These are phyloP conservation scores for Pythium rhizo-oryzae DNA, from an alignment of 352 stramenopile species.

Conservation along the genomic window DNA sequence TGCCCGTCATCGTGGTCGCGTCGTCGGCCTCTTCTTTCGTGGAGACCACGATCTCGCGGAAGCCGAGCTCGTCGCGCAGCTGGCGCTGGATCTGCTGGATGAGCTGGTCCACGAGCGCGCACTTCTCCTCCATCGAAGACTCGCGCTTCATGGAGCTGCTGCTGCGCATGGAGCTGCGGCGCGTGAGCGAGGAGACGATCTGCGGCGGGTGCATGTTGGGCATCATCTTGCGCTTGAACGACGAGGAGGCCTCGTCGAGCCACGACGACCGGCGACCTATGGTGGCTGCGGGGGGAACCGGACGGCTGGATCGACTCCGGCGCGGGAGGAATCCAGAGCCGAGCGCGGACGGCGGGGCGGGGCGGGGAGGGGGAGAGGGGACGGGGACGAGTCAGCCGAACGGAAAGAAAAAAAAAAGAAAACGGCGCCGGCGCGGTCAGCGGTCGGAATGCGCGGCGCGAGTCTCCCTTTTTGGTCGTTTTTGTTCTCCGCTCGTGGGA, in stretches of 20 bases:
- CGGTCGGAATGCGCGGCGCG: neutral
- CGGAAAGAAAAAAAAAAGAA: conserved; percentile 8
- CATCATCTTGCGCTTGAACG: conserved; percentile 36
- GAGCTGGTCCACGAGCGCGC: conserved; percentile 60
- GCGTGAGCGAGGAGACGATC: conserved; percentile 38
- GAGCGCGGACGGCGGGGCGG: neutral
- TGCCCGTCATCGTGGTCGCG: conserved; percentile 27
- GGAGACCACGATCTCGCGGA: conserved; percentile 67
- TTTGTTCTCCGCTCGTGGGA: neutral
- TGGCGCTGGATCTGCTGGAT: conserved; percentile 67
- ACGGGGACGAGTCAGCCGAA: neutral
- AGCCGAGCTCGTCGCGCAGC: conserved; percentile 63
- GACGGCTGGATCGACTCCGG: conserved; percentile 14
- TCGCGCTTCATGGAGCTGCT: conserved; percentile 34
- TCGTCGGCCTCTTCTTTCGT: conserved; percentile 51
- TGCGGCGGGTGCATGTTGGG: conserved; percentile 42
- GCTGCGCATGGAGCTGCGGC: conserved; percentile 39
- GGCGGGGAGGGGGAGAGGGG: neutral
- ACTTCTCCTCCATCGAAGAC: conserved; percentile 62
- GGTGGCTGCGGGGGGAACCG: conserved; percentile 3
- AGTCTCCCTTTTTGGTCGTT: neutral
- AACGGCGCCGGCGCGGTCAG: neutral
- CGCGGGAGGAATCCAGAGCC: conserved; percentile 8
- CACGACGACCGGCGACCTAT: conserved; percentile 22
- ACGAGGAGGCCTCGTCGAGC: conserved; percentile 20